phyloP scores from a whole-genome alignment of 768 basidiomycete species.

The Tubosaeta brunneosetosa region DNA sequence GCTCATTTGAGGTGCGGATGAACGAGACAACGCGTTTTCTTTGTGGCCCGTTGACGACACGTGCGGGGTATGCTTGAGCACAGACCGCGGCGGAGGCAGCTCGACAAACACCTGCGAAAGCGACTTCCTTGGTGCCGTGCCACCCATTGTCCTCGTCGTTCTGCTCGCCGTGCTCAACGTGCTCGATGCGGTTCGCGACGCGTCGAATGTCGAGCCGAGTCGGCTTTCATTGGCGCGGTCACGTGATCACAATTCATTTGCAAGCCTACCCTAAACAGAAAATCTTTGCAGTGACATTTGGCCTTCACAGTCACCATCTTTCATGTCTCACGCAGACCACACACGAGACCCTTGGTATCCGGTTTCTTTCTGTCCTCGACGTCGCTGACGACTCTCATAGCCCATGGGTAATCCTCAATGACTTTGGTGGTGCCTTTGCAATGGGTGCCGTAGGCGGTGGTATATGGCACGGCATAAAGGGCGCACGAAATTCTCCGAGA shows the following conservation, averaged over 20 bases:
- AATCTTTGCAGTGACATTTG: constrained; percentile 8
- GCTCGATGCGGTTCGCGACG: constrained; percentile 18
- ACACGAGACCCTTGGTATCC: constrained; percentile 89
- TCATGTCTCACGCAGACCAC: constrained; percentile 88
- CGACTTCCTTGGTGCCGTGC: constrained; percentile 23
- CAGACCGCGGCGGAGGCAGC: constrained; percentile 39
- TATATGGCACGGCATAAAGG: constrained; percentile 99
- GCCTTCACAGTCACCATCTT: background rate
- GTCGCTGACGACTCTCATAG: constrained; percentile 37
- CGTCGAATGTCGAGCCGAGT: constrained; percentile 10
- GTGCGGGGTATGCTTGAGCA: constrained; percentile 20
- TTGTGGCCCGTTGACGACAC: constrained; percentile 36
- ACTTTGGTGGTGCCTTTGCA: constrained; percentile 95
- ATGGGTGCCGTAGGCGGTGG: constrained; percentile 98
- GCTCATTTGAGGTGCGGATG: constrained; percentile 26
- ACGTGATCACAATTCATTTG: constrained; percentile 18
- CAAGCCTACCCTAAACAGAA: constrained; percentile 31
- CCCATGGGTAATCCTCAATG: constrained; percentile 98
- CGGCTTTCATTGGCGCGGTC: constrained; percentile 26
- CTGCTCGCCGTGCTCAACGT: constrained; percentile 13
- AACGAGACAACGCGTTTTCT: constrained; percentile 43
- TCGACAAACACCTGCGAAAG: constrained; percentile 53
- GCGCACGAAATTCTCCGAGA: constrained; percentile 92
- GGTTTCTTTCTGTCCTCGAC: background rate
- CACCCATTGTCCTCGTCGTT: constrained; percentile 15